Conservation (phyloP, 305 asterid species). For the Fraxinus sp. region DNA sequence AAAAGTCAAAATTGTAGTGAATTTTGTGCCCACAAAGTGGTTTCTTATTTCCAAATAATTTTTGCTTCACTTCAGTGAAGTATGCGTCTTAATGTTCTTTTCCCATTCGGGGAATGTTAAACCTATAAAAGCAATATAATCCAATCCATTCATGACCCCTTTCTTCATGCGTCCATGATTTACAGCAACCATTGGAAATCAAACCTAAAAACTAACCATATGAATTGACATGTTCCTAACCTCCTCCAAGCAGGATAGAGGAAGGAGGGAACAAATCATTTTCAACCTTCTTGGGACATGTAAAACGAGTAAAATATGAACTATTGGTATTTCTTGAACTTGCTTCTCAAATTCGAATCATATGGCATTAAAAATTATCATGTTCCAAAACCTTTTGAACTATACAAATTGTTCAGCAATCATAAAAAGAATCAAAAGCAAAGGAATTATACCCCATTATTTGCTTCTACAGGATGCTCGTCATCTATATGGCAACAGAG, state of each 20-base stretch:
- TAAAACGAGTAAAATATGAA: background rate
- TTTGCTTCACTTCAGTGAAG: background rate
- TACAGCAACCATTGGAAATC: background rate
- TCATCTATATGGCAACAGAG: slow-evolving; percentile 97
- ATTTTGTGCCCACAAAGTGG: background rate
- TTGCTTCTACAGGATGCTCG: slow-evolving; percentile 91
- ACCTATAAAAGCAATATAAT: background rate
- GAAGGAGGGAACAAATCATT: background rate
- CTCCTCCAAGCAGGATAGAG: background rate
- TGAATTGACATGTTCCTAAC: background rate
- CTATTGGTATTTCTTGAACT: background rate
- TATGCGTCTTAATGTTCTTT: background rate
- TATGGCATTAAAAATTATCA: background rate
- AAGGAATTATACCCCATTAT: slow-evolving; percentile 57
- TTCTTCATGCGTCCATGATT: background rate
- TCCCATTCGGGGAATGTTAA: background rate
- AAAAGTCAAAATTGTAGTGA: background rate
- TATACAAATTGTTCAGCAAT: background rate
- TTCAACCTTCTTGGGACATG: background rate
- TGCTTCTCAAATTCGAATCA: background rate
- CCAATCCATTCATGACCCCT: background rate
- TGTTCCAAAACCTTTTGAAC: background rate
- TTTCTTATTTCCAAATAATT: background rate
- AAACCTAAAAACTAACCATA: background rate
- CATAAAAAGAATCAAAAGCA: slow-evolving; percentile 9